Percentiles rank a stretch among this genome's conserved stretches.
Evolutionary conservation across 371 early-diverging fungal species (phyloP).

Genomic region (Mortierella sp.): DNA sequence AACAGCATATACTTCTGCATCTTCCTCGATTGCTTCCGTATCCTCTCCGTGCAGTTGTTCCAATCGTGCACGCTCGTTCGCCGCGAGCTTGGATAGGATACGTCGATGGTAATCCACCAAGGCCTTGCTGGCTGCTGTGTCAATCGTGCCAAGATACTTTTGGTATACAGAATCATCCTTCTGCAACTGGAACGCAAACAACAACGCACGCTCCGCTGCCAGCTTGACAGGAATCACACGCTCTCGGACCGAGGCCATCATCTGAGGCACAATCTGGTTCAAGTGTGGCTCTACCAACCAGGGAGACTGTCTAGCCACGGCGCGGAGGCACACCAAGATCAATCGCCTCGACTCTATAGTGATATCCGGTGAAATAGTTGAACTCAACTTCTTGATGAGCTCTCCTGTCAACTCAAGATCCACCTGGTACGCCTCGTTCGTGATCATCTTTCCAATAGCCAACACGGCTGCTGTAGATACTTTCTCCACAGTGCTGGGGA

Average conservation of each 20-base stretch:
- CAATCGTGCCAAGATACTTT: slow-evolving; percentile 59
- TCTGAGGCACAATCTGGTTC: slow-evolving; percentile 65
- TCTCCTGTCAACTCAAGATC: slow-evolving; percentile 52
- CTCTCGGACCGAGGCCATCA: slow-evolving; percentile 79
- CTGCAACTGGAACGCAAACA: slow-evolving; percentile 72
- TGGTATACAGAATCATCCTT: slow-evolving; percentile 57
- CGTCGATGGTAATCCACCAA: slow-evolving; percentile 72
- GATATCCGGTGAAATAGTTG: slow-evolving; percentile 46
- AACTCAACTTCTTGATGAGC: slow-evolving; percentile 51
- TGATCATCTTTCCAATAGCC: slow-evolving; percentile 62
- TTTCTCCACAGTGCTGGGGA: slow-evolving; percentile 35
- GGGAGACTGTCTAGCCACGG: slow-evolving; percentile 57
- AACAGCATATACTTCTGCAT: slow-evolving; percentile 57
- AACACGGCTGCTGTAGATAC: slow-evolving; percentile 58
- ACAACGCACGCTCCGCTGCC: slow-evolving; percentile 81
- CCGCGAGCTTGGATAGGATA: slow-evolving; percentile 66
- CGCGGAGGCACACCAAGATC: slow-evolving; percentile 57
- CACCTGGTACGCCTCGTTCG: slow-evolving; percentile 56
- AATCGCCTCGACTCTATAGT: slow-evolving; percentile 57
- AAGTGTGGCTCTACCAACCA: slow-evolving; percentile 61
- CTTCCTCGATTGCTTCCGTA: slow-evolving; percentile 56
- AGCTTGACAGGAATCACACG: slow-evolving; percentile 84
- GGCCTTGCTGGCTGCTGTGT: slow-evolving; percentile 59
- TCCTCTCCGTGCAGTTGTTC: slow-evolving; percentile 55
- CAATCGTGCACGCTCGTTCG: slow-evolving; percentile 53